Conservation (phyloP, 208 protist species). For the Leishmania turanica region DNA sequence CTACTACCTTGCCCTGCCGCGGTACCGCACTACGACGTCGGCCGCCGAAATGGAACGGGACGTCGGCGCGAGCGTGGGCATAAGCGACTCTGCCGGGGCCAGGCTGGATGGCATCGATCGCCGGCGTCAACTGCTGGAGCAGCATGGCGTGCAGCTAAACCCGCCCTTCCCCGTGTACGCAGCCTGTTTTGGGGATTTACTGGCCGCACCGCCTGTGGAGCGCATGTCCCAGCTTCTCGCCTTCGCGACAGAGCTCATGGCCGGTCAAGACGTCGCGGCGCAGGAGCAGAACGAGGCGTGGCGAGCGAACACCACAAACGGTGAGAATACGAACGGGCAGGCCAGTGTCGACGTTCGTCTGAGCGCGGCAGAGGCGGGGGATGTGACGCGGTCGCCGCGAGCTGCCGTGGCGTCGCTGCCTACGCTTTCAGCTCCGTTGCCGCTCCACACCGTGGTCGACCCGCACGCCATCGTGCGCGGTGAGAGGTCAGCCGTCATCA, state of each 20-base stretch:
- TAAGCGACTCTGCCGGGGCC: constrained; percentile 11
- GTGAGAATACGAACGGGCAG: not conserved
- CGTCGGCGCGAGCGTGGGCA: not conserved
- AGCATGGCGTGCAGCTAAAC: constrained; percentile 84
- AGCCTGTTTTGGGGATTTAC: constrained; percentile 87
- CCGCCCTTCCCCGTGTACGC: constrained; percentile 83
- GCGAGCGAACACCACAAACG: constrained; percentile 6
- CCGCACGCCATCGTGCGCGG: constrained; percentile 72
- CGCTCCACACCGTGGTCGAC: constrained; percentile 79
- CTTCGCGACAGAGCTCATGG: constrained; percentile 86
- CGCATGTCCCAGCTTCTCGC: constrained; percentile 82
- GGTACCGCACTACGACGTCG: constrained; percentile 54
- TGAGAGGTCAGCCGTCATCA: constrained; percentile 63
- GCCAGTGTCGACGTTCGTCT: not conserved
- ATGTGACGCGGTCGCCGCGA: not conserved
- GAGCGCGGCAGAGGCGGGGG: not conserved
- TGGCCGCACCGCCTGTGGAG: constrained; percentile 51
- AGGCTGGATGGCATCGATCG: constrained; percentile 34
- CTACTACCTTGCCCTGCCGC: constrained; percentile 87
- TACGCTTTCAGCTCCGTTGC: constrained; percentile 41
- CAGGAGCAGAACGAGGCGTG: constrained; percentile 31
- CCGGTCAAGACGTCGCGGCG: constrained; percentile 35
- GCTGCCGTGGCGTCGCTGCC: constrained; percentile 4
- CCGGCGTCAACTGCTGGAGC: constrained; percentile 71
- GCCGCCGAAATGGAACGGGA: constrained; percentile 10